Conservation (phyloP, 768 basidiomycete species). For the Phylloporus arenicola region DNA sequence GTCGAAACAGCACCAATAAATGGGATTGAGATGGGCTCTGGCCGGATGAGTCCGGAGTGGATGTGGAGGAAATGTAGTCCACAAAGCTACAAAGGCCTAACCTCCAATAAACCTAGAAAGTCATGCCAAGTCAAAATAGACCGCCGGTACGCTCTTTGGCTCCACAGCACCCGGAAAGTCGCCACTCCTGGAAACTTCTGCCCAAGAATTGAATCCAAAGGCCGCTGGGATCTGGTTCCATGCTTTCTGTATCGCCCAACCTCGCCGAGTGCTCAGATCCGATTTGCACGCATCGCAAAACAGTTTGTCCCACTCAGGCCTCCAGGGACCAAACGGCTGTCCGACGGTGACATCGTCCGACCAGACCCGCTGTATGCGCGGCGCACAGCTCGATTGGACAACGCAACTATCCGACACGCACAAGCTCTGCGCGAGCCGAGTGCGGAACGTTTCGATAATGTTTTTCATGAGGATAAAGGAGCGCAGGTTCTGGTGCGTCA, state of each 20-base stretch:
- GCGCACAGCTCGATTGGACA: fast-evolving
- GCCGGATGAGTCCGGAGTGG: too few relatives aligned
- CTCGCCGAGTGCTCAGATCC: neutral
- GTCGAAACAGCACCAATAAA: too few relatives aligned
- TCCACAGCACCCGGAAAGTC: neutral
- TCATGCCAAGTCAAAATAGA: too few relatives aligned
- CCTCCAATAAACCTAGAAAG: too few relatives aligned
- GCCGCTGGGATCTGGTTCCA: neutral
- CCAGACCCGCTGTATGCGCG: neutral
- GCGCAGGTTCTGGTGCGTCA: constrained; percentile 6
- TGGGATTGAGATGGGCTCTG: too few relatives aligned
- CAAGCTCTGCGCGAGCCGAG: neutral
- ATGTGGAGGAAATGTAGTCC: too few relatives aligned
- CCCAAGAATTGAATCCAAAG: constrained; percentile 10
- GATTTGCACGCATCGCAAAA: neutral
- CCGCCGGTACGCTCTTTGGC: neutral
- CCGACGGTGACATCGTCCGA: neutral
- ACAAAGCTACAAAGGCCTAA: too few relatives aligned
- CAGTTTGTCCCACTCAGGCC: neutral
- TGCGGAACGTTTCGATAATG: neutral
- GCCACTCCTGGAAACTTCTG: neutral
- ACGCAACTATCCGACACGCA: neutral
- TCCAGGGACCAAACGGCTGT: neutral
- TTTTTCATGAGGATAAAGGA: constrained; percentile 3
- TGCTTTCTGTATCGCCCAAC: neutral